Base-by-base conservation (phyloP, 192 early-diverging fungal genomes). In the Entomortierella chlamydospora region DNA sequence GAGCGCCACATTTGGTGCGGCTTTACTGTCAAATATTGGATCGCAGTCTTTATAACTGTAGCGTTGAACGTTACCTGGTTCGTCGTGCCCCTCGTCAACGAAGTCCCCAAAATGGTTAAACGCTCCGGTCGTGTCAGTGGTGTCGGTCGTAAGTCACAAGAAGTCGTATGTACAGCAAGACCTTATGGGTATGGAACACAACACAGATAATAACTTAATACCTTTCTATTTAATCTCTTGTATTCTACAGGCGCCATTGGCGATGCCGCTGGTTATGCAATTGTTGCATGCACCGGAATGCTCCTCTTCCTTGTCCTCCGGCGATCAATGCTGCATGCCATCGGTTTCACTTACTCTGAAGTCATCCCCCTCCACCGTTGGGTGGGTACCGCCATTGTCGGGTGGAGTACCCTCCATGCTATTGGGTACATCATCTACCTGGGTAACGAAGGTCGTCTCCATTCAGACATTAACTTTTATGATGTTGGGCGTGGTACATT, bases 11-110 rank as follows among this genome's bases (percentile, higher is more conserved):
- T 79, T 61, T 79, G 39, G 53, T 79, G 66, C 56, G 74, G 74
- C 4, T 79, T 70, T 57, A 79, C 74, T 1, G 74, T 79, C 67
- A 79, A 79, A 59, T 79, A 70, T 25, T 79, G 74, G 74, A 65
- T 79, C 52, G 58, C 65, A 45, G 76, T 70, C 34, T 34, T 41
- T 15, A 15, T 79, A 41, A 61, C 63, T 30, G 65, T 70, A 18
- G 11, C 56, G 12, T 18, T 79, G 57, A 79, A 79, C 28, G 20
- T 79, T 2, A 37, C 63, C 22, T 79, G 55, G 55, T 79, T 79
- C 43, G 55, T 64, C 20, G 47, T 49, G 17, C 62, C 68, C 6
- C 61, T 79, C 61, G 61, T 61, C 43, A 18, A 22, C 2, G 68
- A 62, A 9, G 55, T 62, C 23, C 5, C 8, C 1, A 13, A 13